Evolutionary conservation across 352 stramenopile genomes (phyloP), one percentile per base, ranked within the genome.

Genomic region (Globisporangium middletonii): DNA sequence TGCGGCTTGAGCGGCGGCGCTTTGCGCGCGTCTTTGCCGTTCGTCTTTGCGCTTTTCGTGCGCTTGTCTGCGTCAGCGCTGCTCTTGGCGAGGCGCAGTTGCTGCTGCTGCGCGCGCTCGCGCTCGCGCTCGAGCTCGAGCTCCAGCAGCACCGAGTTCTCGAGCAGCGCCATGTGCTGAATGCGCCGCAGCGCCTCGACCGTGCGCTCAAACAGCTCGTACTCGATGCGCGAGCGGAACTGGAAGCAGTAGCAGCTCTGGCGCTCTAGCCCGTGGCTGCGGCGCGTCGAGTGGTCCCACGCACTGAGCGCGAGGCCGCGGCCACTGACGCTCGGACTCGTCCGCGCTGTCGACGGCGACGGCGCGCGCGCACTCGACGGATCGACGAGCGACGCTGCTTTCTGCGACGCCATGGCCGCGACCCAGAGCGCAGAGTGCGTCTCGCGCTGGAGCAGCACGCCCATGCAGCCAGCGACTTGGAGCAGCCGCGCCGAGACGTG

Each of bases 211-310:
- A 89, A 86, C 30, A 87, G 51, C 7, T 77, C 63, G 56, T 67
- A 88, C 60, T 89, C 79, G 50, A 72, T 65, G 28, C 72, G 53
- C 33, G 75, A 75, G 46, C 73, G 69, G 52, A 89, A 88, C 60
- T 81, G 67, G 65, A 89, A 89, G 65, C 75, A 86, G 58, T 70
- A 88, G 71, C 79, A 89, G 35, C 77, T 47, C 42, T 65, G 60
- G 43, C 43, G 15, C 26, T 59, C 8, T 60, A 48, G 28, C 50
- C 38, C 23, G 51, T n/a, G 2, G 37, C 30, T 15, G 15, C 15
- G 41, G 15, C 9, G 41, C 41, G 13, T 23, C 41, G 41, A 27
- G 16, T 48, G 16, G 43, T 18, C 16, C 43, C 9, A 48, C 43
- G n/a, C 16, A 12, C 7, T 48, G 43, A 38, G 18, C 19, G 18